Percentiles rank a stretch among this genome's conserved stretches.
These are phyloP conservation scores for Moniliophthora roreri DNA, from an alignment of 1,284 basidiomycete species.

Conservation along the genomic window DNA sequence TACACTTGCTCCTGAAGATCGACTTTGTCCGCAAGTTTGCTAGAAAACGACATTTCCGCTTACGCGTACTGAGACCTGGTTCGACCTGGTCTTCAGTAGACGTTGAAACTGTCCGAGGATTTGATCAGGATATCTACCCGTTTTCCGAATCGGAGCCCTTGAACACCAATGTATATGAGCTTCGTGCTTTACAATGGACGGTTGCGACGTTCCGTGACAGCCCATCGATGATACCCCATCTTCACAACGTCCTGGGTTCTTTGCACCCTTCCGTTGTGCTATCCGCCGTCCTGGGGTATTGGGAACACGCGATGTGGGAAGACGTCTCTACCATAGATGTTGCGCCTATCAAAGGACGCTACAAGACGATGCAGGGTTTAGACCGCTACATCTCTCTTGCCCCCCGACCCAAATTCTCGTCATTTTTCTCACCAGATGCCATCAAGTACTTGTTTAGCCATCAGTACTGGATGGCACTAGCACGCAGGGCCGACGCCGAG, in stretches of 20 bases:
- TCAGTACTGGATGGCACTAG: no score
- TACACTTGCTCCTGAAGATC: neutral
- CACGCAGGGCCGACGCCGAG: no score
- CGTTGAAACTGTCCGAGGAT: neutral
- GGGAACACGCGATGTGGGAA: no score
- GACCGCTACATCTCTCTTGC: no score
- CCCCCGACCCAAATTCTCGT: no score
- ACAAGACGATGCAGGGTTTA: no score
- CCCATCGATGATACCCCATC: neutral
- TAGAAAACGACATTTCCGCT: neutral
- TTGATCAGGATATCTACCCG: neutral
- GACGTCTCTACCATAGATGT: no score
- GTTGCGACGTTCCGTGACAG: neutral
- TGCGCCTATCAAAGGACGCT: no score
- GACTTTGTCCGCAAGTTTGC: neutral
- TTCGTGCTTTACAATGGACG: neutral
- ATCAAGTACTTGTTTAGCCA: no score
- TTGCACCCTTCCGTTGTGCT: neutral
- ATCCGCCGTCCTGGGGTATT: neutral
- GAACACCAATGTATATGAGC: neutral
- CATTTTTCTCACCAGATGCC: no score
- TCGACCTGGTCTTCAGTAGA: neutral
- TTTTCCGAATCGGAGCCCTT: no score
- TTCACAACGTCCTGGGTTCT: neutral
- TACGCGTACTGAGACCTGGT: no score